Evolutionary conservation across 1,284 basidiomycete genomes (phyloP), one percentile per base, ranked within the genome.

Genomic region (Gastroboletus turbinatus): DNA sequence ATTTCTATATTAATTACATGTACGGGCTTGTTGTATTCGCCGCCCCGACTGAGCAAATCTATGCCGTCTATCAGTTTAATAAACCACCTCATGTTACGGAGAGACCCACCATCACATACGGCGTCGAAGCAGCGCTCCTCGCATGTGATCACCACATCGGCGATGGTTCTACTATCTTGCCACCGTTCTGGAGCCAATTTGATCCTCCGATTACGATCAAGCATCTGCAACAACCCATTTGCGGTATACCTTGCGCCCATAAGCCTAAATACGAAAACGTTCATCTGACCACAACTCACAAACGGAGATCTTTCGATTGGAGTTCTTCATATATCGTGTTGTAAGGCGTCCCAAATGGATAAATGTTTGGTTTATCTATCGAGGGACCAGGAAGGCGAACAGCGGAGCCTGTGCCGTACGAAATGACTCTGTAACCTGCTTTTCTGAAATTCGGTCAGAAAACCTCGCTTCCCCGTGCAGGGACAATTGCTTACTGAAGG

Each of bases 1-100:
- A 99, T 99, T 71, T 99, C 97, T 58, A 99, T 84, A 73, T 99
- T 99, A 73, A 99, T 94, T 53, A 99, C 76, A 72, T 99, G 97
- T 23, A 99, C 95, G 0, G 94, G 88, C 53, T 90, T 87, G 75
- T 96, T 98, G 68, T 88, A 87, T 59, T 99, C 96, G 2, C 96
- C 93, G 27, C 94, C 95, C 59, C 94, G 83, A 40, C 81, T 78
- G 57, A 99, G 78, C 19, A 99, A 77, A 76, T 99, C 97, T 97
- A 62, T 21, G 16, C 35, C 42, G 14, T 55, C 61, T 42, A 65
- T 61, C 52, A 48, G 48, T 30, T 47, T 56, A 50, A 58, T 44
- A 56, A 45, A 53, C 46, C 47, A 30, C 51, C 25, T 54, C 56
- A 51, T 56, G 42, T 55, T 30, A 33, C 48, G 56, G 58, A 46